A percentile compares a stretch with the other conserved stretches of the same genome.
These are phyloP conservation scores for Boletellus sp. DNA, from an alignment of 768 basidiomycete species.

Conservation along the genomic window DNA sequence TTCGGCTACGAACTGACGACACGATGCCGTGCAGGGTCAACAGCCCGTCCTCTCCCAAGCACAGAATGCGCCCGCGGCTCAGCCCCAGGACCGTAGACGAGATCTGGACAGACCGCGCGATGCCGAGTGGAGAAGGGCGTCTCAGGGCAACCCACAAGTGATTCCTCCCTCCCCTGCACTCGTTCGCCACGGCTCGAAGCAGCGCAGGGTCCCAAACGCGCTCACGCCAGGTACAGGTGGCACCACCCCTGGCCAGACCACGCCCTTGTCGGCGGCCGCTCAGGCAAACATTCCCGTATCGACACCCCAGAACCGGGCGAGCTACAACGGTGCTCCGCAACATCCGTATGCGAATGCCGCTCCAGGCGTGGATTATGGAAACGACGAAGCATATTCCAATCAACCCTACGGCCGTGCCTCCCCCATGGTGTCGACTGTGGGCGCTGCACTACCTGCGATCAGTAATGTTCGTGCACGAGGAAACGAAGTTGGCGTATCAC, in stretches of 20 bases:
- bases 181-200: slow-evolving; percentile 72
- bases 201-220: slow-evolving; percentile 57
- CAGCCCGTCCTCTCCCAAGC: slow-evolving; percentile 64
- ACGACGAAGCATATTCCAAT: slow-evolving; percentile 57
- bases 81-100: slow-evolving; percentile 57
- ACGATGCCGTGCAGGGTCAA: slow-evolving; percentile 43
- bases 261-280: slow-evolving; percentile 71
- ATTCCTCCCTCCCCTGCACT: slow-evolving; percentile 75
- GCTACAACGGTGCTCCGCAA: slow-evolving; percentile 38
- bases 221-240: slow-evolving; percentile 53
- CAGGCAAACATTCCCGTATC: slow-evolving; percentile 71
- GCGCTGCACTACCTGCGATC: slow-evolving; percentile 66
- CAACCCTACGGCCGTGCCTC: slow-evolving; percentile 74
- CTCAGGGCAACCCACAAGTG: slow-evolving; percentile 51
- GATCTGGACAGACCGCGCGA: slow-evolving; percentile 52
- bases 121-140: slow-evolving; percentile 60
- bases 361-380: slow-evolving; percentile 57
- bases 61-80: slow-evolving; percentile 48
- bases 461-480: slow-evolving; percentile 68
- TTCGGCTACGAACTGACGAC: slow-evolving; percentile 6
- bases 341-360: slow-evolving; percentile 71
- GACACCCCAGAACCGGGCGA: slow-evolving; percentile 46
- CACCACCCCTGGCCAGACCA: slow-evolving; percentile 51
- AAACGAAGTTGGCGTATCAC: slow-evolving; percentile 64
- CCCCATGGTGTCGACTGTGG: slow-evolving; percentile 73